phyloP scores from a whole-genome alignment of 2,329 filamentous ascomycete genomes.

The Penicillium sp. region DNA sequence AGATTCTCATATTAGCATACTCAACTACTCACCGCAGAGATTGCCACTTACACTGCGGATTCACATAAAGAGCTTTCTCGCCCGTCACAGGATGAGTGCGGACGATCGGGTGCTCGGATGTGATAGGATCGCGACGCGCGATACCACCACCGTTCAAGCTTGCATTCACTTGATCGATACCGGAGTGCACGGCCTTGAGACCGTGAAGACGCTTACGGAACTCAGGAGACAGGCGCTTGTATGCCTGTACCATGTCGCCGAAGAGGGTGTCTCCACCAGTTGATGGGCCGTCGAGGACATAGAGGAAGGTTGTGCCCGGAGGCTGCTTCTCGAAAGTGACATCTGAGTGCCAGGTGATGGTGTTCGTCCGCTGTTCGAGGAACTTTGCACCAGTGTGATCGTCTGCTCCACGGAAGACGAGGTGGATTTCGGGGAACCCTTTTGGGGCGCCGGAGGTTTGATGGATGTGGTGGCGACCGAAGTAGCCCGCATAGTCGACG shows the following conservation, averaged over 20 bases:
- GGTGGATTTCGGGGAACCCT: conserved; percentile 71
- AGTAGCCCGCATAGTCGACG: conserved; percentile 69
- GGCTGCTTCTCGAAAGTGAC: conserved; percentile 86
- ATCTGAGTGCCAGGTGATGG: conserved; percentile 85
- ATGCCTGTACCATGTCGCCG: conserved; percentile 74
- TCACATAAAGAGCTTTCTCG: conserved; percentile 80
- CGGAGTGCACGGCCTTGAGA: conserved; percentile 76
- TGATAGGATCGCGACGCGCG: conserved; percentile 71
- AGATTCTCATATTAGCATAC: neutral
- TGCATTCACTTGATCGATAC: conserved; percentile 72
- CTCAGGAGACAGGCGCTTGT: conserved; percentile 72
- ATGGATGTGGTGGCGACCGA: conserved; percentile 78
- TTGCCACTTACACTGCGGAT: conserved; percentile 67
- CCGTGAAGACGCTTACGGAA: conserved; percentile 81
- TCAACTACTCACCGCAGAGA: neutral
- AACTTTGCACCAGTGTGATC: conserved; percentile 62
- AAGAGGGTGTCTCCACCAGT: conserved; percentile 85
- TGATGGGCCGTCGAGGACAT: conserved; percentile 76
- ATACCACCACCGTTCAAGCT: conserved; percentile 66
- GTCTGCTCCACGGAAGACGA: conserved; percentile 70
- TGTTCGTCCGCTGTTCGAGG: conserved; percentile 69
- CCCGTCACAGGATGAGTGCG: conserved; percentile 78
- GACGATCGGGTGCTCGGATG: conserved; percentile 72
- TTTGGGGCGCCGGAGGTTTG: conserved; percentile 73
- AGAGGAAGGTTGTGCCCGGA: conserved; percentile 85